phyloP scores from a whole-genome alignment of 2,329 filamentous ascomycete genomes.

The Diatrype stigma region DNA sequence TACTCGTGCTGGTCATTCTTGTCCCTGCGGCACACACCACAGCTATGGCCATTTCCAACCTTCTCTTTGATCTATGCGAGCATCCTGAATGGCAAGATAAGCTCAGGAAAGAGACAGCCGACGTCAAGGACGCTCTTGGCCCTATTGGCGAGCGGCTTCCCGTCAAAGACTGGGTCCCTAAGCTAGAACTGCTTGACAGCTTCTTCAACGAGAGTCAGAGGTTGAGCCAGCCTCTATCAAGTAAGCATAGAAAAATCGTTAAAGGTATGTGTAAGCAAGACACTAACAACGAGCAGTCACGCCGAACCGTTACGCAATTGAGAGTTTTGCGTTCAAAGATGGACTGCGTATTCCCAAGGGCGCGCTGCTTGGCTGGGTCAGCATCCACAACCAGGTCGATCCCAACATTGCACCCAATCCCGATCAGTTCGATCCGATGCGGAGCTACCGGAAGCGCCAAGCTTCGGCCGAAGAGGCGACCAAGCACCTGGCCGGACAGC shows the following conservation, averaged over 20 bases:
- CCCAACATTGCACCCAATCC: conserved; percentile 2
- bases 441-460: conserved; percentile 3
- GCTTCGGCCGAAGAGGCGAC: neutral
- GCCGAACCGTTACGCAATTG: conserved; percentile 2
- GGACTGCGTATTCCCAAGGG: conserved; percentile 4
- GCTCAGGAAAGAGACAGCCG: neutral
- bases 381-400: conserved; percentile 1
- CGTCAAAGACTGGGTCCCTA: neutral
- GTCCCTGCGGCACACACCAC: conserved; percentile 3
- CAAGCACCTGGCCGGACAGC: conserved; percentile 1
- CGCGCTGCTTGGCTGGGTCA: conserved; percentile 1
- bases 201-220: conserved; percentile 6
- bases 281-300: conserved; percentile 1
- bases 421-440: conserved; percentile 3
- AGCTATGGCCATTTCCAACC: conserved; percentile 3
- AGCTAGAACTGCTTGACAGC: conserved; percentile 4
- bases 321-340: conserved; percentile 3
- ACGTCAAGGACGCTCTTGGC: neutral
- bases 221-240: conserved; percentile 1
- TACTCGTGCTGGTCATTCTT: conserved; percentile 1
- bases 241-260: conserved; percentile 1
- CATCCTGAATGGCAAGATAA: neutral
- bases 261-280: too few species aligned
- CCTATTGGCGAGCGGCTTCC: neutral
- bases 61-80: conserved; percentile 1